Evolutionary conservation across 208 protist genomes (phyloP).

Genomic region (Porcisia hertigi): DNA sequence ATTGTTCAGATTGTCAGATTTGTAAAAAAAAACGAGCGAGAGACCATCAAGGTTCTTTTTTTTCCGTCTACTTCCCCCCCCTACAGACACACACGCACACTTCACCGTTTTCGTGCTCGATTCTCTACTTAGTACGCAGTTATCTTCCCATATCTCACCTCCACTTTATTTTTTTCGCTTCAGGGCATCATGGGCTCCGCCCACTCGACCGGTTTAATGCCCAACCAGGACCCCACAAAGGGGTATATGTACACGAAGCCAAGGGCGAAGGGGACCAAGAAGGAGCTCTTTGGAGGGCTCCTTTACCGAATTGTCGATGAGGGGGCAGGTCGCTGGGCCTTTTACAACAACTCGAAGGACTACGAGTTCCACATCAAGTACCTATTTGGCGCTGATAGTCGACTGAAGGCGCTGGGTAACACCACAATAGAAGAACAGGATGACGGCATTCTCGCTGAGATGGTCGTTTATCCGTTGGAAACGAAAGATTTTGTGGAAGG

Average conservation of each 20-base stretch:
- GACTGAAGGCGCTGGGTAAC: slow-evolving; percentile 43
- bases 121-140: background rate
- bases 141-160: slow-evolving; percentile 7
- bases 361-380: slow-evolving; percentile 88
- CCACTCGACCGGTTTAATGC: slow-evolving; percentile 9
- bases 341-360: slow-evolving; percentile 82
- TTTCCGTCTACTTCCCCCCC: background rate
- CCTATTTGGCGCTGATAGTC: slow-evolving; percentile 64
- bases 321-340: slow-evolving; percentile 40
- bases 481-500: slow-evolving; percentile 72
- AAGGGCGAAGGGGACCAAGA: slow-evolving; percentile 26
- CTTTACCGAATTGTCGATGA: slow-evolving; percentile 69
- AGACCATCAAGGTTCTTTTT: background rate
- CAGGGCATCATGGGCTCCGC: slow-evolving; percentile 29
- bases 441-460: slow-evolving; percentile 68
- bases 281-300: slow-evolving; percentile 75
- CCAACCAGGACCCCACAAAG: slow-evolving; percentile 29
- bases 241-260: slow-evolving; percentile 32
- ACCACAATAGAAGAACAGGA: slow-evolving; percentile 53
- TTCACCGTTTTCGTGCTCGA: background rate
- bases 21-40: background rate
- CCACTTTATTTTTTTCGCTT: background rate
- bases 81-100: background rate
- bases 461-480: slow-evolving; percentile 65
- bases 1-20: too few relatives aligned